Conservation (phyloP, 495 filamentous ascomycete genomes). For the Penicillium bialowiezense region DNA sequence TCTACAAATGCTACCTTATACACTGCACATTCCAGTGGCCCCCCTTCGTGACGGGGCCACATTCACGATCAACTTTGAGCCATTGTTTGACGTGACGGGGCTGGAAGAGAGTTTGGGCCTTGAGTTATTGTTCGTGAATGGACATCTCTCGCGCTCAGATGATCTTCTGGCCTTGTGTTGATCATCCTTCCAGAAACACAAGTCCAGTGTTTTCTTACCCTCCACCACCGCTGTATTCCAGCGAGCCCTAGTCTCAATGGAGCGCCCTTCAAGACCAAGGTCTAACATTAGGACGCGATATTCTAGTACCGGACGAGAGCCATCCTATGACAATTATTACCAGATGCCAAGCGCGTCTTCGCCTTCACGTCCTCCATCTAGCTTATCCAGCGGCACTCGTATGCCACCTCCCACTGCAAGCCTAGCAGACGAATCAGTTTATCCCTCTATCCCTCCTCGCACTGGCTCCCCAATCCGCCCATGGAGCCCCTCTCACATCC, state of each 20-base stretch:
- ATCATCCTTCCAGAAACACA: not conserved
- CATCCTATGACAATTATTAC: slow-evolving; percentile 30
- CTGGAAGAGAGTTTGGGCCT: not conserved
- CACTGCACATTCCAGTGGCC: slow-evolving; percentile 24
- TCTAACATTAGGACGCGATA: slow-evolving; percentile 28
- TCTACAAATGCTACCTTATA: slow-evolving; percentile 6
- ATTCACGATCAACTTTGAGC: slow-evolving; percentile 4
- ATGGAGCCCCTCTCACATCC: slow-evolving; percentile 69
- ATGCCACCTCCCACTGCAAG: slow-evolving; percentile 53
- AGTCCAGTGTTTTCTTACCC: slow-evolving; percentile 2
- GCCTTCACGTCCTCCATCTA: slow-evolving; percentile 52
- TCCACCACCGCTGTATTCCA: not conserved
- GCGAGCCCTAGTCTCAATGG: slow-evolving; percentile 12
- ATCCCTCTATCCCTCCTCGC: slow-evolving; percentile 47
- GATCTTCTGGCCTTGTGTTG: not conserved
- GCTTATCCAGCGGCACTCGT: slow-evolving; percentile 50
- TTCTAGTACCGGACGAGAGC: slow-evolving; percentile 24
- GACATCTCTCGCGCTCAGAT: not conserved
- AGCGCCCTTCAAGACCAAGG: slow-evolving; percentile 14
- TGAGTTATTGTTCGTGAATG: slow-evolving; percentile 3
- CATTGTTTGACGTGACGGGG: slow-evolving; percentile 13
- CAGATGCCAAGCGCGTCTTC: slow-evolving; percentile 30
- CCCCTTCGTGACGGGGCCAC: slow-evolving; percentile 6
- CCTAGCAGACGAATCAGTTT: slow-evolving; percentile 35
- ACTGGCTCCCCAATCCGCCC: slow-evolving; percentile 61